These are phyloP conservation scores for Myxozyma vanderwaltii DNA, from an alignment of 805 yeast genomes.

Conservation along the genomic window DNA sequence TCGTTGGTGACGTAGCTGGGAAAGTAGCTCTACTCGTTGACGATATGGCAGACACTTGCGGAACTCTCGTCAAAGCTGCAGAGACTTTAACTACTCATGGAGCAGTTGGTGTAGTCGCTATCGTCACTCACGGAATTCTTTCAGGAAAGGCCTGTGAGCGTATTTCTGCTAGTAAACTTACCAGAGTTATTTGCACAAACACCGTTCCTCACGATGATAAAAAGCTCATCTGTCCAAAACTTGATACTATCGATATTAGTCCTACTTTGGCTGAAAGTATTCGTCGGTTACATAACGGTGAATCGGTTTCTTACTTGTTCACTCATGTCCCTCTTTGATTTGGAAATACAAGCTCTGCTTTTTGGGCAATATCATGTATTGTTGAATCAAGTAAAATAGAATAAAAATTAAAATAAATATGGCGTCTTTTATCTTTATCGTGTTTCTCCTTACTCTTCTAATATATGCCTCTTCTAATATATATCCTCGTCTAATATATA, in stretches of 20 bases:
- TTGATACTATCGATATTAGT: slow-evolving; percentile 81
- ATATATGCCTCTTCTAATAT: too few relatives aligned
- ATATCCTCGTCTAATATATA: too few relatives aligned
- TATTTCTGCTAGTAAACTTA: slow-evolving; percentile 66
- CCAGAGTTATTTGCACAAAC: slow-evolving; percentile 84
- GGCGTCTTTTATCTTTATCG: not conserved
- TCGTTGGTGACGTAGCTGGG: slow-evolving; percentile 89
- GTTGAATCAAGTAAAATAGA: too few relatives aligned
- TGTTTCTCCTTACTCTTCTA: not conserved
- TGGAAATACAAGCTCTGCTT: not conserved
- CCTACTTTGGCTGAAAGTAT: slow-evolving; percentile 79
- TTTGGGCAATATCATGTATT: too few relatives aligned
- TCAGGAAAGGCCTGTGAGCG: slow-evolving; percentile 80
- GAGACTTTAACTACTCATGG: slow-evolving; percentile 78
- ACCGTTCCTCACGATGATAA: slow-evolving; percentile 81
- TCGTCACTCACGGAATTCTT: slow-evolving; percentile 94
- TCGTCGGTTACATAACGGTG: slow-evolving; percentile 94
- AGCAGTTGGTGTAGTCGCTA: slow-evolving; percentile 84
- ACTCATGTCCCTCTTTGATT: slow-evolving; percentile 58
- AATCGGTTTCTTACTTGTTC: slow-evolving; percentile 85
- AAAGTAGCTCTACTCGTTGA: slow-evolving; percentile 86
- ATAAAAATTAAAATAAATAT: not conserved
- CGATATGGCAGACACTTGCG: slow-evolving; percentile 99
- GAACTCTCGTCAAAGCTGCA: slow-evolving; percentile 93
- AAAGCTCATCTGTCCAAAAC: slow-evolving; percentile 59